Percentiles rank a stretch among this genome's conserved stretches.
These are phyloP conservation scores for Annulohypoxylon nitens DNA, from an alignment of 495 filamentous ascomycete species.

Conservation along the genomic window DNA sequence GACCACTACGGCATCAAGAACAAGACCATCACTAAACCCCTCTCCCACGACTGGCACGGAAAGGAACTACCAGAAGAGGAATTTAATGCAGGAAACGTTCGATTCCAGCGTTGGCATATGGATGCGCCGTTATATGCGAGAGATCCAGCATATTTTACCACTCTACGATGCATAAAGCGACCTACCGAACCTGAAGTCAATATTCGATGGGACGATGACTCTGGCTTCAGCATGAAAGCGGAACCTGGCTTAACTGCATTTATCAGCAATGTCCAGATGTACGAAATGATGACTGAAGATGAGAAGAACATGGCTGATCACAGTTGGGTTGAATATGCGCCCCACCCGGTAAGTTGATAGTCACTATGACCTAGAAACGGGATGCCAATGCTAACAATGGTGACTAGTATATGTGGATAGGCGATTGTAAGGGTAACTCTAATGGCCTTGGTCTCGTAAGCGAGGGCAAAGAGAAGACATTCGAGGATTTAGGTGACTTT, in stretches of 20 bases:
- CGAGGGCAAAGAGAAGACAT: conserved; percentile 50
- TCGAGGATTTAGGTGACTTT: conserved; percentile 53
- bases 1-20: conserved; percentile 60
- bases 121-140: conserved; percentile 59
- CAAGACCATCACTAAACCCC: conserved; percentile 50
- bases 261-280: conserved; percentile 52
- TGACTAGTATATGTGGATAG: conserved; percentile 55
- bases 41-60: conserved; percentile 56
- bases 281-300: conserved; percentile 55
- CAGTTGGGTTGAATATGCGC: conserved; percentile 60
- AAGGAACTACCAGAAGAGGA: conserved; percentile 46
- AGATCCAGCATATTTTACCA: conserved; percentile 60
- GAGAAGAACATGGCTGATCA: conserved; percentile 56
- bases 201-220: conserved; percentile 59
- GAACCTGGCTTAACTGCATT: conserved; percentile 53
- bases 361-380: background rate
- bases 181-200: conserved; percentile 51
- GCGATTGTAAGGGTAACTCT: conserved; percentile 52
- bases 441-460: conserved; percentile 56
- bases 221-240: conserved; percentile 50
- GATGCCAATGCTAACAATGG: conserved; percentile 7
- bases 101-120: conserved; percentile 61
- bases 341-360: conserved; percentile 51
- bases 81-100: conserved; percentile 53
- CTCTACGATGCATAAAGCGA: conserved; percentile 56